Base-by-base conservation (phyloP, 169 alveolate genomes). In the Amoebophrya sp. region DNA sequence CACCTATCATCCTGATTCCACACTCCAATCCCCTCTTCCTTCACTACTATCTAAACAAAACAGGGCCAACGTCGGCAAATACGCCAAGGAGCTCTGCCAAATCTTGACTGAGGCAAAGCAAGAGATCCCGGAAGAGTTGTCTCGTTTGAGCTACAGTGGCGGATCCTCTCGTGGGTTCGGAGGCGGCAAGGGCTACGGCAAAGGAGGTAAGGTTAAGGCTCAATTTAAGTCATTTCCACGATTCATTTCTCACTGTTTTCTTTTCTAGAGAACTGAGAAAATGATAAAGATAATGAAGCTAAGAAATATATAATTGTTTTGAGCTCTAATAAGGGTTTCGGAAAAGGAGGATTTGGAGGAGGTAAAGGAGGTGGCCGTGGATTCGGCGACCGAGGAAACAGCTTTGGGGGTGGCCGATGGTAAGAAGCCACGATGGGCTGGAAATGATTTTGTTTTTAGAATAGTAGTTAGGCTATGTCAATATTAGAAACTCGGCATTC, bases 171-270 rank as follows among this genome's bases (percentile, higher is more conserved):
- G 33, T 6, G 83, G 83, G 1, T 65, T 12, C 83, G 83, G 83
- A 26, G 83, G 83, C 83, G 83, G 83, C 36, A 65, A 65, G 83
- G 83, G 83, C 83, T 1, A 18, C 26, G 83, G 83, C 83, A 65
- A 65, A 36, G 83, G n/a, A n/a, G n/a, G n/a, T n/a, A n/a, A n/a
- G n/a, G n/a, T n/a, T n/a, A n/a, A n/a, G n/a, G n/a, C n/a, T n/a
- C n/a, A n/a, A n/a, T n/a, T n/a, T n/a, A n/a, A n/a, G n/a, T n/a
- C n/a, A n/a, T n/a, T n/a, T n/a, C n/a, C n/a, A n/a, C n/a, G n/a
- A n/a, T n/a, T n/a, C n/a, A n/a, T n/a, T n/a, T n/a, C n/a, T n/a
- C n/a, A n/a, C n/a, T n/a, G n/a, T n/a, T n/a, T n/a, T n/a, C n/a
- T n/a, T n/a, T n/a, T n/a, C n/a, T n/a, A n/a, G n/a, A n/a, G n/a